phyloP scores from a whole-genome alignment of 768 basidiomycete species.

The Lentinula sp. region DNA sequence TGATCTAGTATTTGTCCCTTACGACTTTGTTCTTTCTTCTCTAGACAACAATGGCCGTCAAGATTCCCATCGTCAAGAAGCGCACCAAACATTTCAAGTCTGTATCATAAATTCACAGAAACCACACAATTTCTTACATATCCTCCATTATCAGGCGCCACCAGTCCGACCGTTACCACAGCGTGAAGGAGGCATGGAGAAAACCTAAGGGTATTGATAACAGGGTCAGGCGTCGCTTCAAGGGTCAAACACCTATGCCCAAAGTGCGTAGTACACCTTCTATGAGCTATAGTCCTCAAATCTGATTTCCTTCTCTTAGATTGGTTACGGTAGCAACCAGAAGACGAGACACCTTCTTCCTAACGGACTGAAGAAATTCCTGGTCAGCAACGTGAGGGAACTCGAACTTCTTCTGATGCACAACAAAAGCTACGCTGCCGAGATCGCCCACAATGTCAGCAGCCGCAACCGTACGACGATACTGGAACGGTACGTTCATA shows the following conservation, averaged over 20 bases:
- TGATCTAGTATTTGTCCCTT: background rate
- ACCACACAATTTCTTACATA: slow-evolving; percentile 1
- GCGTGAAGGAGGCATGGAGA: slow-evolving; percentile 98
- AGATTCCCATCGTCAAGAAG: slow-evolving; percentile 75
- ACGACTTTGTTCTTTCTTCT: background rate
- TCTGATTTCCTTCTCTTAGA: slow-evolving; percentile 23
- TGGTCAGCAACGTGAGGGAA: slow-evolving; percentile 91
- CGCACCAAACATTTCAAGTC: slow-evolving; percentile 97
- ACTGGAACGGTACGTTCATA: slow-evolving; percentile 64
- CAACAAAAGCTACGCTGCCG: slow-evolving; percentile 93
- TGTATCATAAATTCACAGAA: slow-evolving; percentile 17
- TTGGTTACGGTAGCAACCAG: slow-evolving; percentile 74
- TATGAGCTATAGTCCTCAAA: background rate
- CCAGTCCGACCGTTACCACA: slow-evolving; percentile 96
- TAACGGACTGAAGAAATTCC: slow-evolving; percentile 92
- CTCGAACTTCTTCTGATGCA: slow-evolving; percentile 96
- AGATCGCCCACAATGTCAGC: slow-evolving; percentile 95
- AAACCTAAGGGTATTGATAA: slow-evolving; percentile 99
- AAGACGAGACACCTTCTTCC: slow-evolving; percentile 94
- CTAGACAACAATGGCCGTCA: slow-evolving; percentile 41
- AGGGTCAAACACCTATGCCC: slow-evolving; percentile 95
- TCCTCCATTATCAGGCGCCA: slow-evolving; percentile 62
- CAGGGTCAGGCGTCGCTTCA: slow-evolving; percentile 91
- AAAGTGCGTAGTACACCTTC: slow-evolving; percentile 43
- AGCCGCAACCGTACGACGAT: slow-evolving; percentile 91